Base-by-base conservation (phyloP, 176 grass and related monocot genomes). In the Oryza meridionalis region DNA sequence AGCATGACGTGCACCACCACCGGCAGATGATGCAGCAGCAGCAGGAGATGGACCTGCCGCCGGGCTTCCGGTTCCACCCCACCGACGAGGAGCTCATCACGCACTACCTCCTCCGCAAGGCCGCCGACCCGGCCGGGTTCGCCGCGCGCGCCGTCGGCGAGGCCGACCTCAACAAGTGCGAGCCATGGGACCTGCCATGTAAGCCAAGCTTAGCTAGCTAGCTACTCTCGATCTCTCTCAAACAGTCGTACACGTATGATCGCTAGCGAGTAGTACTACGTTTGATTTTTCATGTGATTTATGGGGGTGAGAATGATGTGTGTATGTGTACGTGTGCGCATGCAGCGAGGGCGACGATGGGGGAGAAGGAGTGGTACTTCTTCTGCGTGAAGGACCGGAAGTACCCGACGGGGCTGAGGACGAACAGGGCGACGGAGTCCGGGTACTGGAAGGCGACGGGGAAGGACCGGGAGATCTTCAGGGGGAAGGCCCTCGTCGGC, bases 131-230 rank as follows among this genome's bases (percentile, higher is more conserved):
- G 0, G 53, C 81, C 0, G 53, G 82, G 69, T 93, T 93, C 82
- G 71, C 79, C 16, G 68, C 91, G 1, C 82, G 37, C 69, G 91
- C 91, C 85, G 85, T 93, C 72, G 91, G 85, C 75, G 91, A 88
- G 78, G 91, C 91, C 59, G 91, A 93, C 84, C 86, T 93, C 76
- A 93, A 93, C 88, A 91, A 93, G 85, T 93, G 85, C 85, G 91
- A 93, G 78, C 91, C 91, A 2, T 91, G 88, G 91, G 88, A 93
- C 50, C 83, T 93, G 49, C 91, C 91, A 42, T 83, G 91, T 93
- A 86, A 74, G 17, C 33, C 14, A 47, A 47, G 3, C 47, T 15
- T 35, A 74, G 17, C 33, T 4, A 47, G 26, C 26, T 27, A 49
- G 3, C 49, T 16, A 16, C 49, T 51, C 11, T 51, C 11, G 46